Percentiles rank a stretch among this genome's conserved stretches.
These are phyloP conservation scores for Talaromyces thailandensis DNA, from an alignment of 495 filamentous ascomycete species.

Conservation along the genomic window DNA sequence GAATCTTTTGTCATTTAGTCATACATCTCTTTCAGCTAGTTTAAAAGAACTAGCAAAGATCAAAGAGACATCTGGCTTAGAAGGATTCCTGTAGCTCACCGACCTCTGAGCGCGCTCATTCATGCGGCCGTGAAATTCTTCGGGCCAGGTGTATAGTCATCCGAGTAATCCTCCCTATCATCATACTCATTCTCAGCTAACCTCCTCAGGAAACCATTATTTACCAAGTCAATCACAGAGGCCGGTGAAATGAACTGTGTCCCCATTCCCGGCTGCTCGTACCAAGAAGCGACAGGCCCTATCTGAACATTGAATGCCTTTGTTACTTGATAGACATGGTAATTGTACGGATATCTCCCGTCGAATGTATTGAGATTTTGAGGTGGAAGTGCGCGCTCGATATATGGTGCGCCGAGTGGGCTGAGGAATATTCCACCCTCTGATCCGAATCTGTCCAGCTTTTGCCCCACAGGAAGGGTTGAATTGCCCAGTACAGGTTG, in stretches of 20 bases:
- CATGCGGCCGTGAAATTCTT: no score
- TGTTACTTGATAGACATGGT: conserved; percentile 43
- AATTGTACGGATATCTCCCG: conserved; percentile 41
- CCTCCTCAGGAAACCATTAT: conserved; percentile 15
- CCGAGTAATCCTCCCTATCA: background rate
- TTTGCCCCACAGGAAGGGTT: conserved; percentile 31
- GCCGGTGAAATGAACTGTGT: conserved; percentile 30
- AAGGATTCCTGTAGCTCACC: no score
- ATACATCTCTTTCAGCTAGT: no score
- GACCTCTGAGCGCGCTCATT: no score
- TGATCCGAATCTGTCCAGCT: conserved; percentile 48
- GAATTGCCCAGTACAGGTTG: conserved; percentile 34
- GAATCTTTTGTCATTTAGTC: no score
- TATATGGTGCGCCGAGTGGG: conserved; percentile 41
- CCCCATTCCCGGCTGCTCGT: conserved; percentile 49
- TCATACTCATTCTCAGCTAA: conserved; percentile 1
- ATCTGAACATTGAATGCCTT: conserved; percentile 31
- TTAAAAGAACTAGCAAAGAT: no score
- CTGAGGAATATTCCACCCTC: conserved; percentile 36
- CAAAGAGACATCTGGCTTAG: no score
- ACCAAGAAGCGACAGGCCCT: conserved; percentile 47
- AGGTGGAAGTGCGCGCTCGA: conserved; percentile 44
- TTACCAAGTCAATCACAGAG: conserved; percentile 16
- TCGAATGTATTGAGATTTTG: conserved; percentile 34
- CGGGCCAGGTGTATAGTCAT: no score